phyloP scores from a whole-genome alignment of 371 early-diverging fungal species.

The Syncephalastrum racemosum region DNA sequence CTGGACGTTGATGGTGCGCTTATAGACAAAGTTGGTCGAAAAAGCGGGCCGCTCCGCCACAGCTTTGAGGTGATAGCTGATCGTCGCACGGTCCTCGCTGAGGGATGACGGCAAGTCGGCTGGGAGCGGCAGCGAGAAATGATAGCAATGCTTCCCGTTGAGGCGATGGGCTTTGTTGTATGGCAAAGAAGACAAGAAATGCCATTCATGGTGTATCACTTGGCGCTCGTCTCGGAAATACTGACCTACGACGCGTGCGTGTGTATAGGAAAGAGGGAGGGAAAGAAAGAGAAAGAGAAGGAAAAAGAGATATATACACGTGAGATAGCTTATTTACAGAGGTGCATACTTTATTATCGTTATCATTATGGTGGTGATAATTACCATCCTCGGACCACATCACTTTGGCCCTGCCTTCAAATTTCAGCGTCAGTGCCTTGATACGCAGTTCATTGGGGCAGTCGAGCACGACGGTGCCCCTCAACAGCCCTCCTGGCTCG shows the following conservation, averaged over 20 bases:
- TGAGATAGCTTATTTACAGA: neutral
- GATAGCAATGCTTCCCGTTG: conserved; percentile 16
- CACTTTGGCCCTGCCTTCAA: conserved; percentile 38
- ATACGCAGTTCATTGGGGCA: conserved; percentile 39
- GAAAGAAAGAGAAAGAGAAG: neutral
- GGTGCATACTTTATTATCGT: neutral
- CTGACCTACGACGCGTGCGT: conserved; percentile 24
- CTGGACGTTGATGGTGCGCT: conserved; percentile 17
- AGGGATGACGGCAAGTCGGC: conserved; percentile 40
- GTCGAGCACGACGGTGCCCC: conserved; percentile 38
- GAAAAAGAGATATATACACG: neutral
- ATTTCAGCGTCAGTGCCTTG: conserved; percentile 34
- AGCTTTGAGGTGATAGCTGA: conserved; percentile 32
- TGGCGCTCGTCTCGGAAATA: conserved; percentile 16
- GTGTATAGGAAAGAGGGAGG: conserved; percentile 5
- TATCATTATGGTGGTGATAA: neutral
- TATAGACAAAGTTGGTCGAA: conserved; percentile 28
- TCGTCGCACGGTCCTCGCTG: conserved; percentile 22
- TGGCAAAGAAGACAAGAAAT: conserved; percentile 12
- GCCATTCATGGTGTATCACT: conserved; percentile 20
- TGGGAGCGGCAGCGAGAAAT: conserved; percentile 30
- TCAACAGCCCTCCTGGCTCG: conserved; percentile 38
- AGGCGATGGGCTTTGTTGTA: conserved; percentile 31
- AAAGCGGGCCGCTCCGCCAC: conserved; percentile 36
- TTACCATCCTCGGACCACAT: conserved; percentile 48